Evolutionary conservation across 371 early-diverging fungal genomes (phyloP), one percentile per base, ranked within the genome.

Genomic region (Entomophthora muscae): DNA sequence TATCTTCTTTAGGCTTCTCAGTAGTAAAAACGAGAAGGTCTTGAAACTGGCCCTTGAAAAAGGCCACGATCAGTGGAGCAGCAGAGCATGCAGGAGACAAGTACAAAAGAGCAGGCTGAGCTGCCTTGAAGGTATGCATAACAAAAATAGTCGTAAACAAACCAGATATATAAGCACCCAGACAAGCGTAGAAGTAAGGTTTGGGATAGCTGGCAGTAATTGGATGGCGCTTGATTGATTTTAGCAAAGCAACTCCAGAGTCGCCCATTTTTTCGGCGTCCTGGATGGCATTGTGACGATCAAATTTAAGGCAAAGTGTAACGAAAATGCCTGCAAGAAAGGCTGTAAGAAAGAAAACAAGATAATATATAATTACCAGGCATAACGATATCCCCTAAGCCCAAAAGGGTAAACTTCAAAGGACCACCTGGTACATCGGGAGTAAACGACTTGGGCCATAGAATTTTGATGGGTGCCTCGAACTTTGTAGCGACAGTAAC

Each of bases 311-410:
- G 70, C 92, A 90, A 30, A 97, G 77, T 0, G 93, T 91, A 1
- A 97, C 86, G 73, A 89, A 94, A 66, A 95, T 86, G 63, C 88
- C 86, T 82, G 17, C 5, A 17, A 42, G 17, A 42, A 17, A 42
- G 42, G n/a, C n/a, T n/a, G n/a, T 42, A 56, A 3, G 32, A 17
- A 12, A n/a, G 28, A n/a, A 22, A 21, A 31, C 7, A 56, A 53
- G 22, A 53, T 64, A n/a, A 13, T 24, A 22, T 2, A 26, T 26
- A 3, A 57, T 63, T 72, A 79, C 94, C 96, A 0, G 97, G 98
- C 64, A 98, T 87, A 10, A 95, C 96, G 71, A 98, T 98, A 66
- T 98, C 98, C 54, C 98, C 98, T 66, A 98, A 73, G 13, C 97
- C 98, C n/a, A 98, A 81, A 92, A 98, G 91, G 3, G 95, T 85